Percentiles rank a stretch among this genome's conserved stretches.
phyloP scores from a whole-genome alignment of 495 filamentous ascomycete genomes.

The Friedmanniomyces endolithicus region DNA sequence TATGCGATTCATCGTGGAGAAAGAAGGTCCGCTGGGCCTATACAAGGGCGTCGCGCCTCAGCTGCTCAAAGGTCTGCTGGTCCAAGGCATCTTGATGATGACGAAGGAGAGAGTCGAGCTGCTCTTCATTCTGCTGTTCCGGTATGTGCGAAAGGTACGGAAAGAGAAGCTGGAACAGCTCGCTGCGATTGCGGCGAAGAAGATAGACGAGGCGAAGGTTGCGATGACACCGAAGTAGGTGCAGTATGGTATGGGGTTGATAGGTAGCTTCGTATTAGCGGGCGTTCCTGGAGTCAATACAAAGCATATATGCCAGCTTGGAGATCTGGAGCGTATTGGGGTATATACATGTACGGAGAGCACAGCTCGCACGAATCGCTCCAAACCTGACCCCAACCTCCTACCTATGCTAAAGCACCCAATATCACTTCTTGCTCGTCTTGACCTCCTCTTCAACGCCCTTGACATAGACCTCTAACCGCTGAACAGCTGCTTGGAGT shows the following conservation, averaged over 20 bases:
- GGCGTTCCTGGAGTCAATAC: background rate
- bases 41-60: conserved; percentile 98
- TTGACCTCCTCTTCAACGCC: conserved; percentile 74
- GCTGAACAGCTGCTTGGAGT: conserved; percentile 74
- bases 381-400: background rate
- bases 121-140: conserved; percentile 73
- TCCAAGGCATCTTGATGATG: conserved; percentile 98
- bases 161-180: conserved; percentile 59
- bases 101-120: conserved; percentile 96
- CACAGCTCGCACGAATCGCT: background rate
- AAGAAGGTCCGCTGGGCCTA: conserved; percentile 68
- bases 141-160: conserved; percentile 59
- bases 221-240: background rate
- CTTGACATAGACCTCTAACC: conserved; percentile 69
- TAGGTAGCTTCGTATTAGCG: background rate
- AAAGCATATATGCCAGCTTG: background rate
- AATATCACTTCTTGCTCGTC: conserved; percentile 45
- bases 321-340: background rate
- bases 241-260: background rate
- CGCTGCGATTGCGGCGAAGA: conserved; percentile 44
- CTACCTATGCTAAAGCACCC: background rate
- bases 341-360: conserved; percentile 3
- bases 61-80: conserved; percentile 79
- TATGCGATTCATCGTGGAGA: conserved; percentile 79
- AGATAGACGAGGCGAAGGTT: conserved; percentile 29